Percentiles rank a stretch among this genome's conserved stretches.
Evolutionary conservation across 495 filamentous ascomycete species (phyloP).

Genomic region (Annulohypoxylon moriforme): DNA sequence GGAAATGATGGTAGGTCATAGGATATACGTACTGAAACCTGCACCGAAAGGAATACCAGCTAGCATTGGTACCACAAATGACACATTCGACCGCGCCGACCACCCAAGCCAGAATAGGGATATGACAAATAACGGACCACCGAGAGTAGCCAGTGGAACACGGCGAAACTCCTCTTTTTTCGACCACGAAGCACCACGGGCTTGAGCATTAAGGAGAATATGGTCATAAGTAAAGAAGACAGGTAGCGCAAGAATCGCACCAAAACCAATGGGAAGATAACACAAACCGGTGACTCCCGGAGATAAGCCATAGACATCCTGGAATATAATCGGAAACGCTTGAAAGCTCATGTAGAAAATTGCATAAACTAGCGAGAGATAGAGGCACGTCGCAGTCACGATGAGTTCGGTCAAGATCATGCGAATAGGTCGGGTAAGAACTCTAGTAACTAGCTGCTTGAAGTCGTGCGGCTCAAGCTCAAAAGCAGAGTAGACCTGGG

Average conservation of each 20-base stretch:
- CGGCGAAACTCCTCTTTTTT: constrained; percentile 69
- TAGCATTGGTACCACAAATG: constrained; percentile 72
- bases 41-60: constrained; percentile 75
- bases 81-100: constrained; percentile 65
- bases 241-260: constrained; percentile 58
- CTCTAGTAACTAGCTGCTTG: constrained; percentile 51
- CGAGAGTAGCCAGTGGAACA: constrained; percentile 73
- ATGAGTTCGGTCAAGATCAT: constrained; percentile 59
- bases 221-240: constrained; percentile 63
- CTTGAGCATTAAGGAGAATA: constrained; percentile 42
- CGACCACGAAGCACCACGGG: constrained; percentile 48
- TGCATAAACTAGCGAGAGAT: constrained; percentile 74
- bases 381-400: constrained; percentile 72
- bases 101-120: constrained; percentile 80
- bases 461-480: constrained; percentile 51
- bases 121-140: constrained; percentile 70
- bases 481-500: constrained; percentile 48
- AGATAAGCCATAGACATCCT: constrained; percentile 57
- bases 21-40: constrained; percentile 64
- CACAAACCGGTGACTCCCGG: constrained; percentile 59
- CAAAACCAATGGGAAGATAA: constrained; percentile 61
- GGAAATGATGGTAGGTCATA: constrained; percentile 29
- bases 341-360: constrained; percentile 84
- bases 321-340: constrained; percentile 73
- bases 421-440: constrained; percentile 55